Conservation (phyloP, 2,329 filamentous ascomycete genomes). For the Aspergillus udagawae region DNA sequence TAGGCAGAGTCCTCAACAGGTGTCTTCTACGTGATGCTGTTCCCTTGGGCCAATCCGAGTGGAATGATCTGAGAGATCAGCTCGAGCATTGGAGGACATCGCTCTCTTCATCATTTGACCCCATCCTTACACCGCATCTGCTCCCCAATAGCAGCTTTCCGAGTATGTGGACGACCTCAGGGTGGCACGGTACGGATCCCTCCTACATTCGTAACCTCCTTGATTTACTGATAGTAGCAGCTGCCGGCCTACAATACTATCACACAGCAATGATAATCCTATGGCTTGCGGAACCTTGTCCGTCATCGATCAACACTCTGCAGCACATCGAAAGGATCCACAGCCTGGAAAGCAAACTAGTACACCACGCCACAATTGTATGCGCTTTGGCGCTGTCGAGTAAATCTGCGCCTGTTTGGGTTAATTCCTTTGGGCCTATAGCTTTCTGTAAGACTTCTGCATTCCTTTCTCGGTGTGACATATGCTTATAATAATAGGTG, state of each 20-base stretch:
- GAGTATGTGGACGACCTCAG: conserved; percentile 38
- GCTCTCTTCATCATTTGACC: conserved; percentile 28
- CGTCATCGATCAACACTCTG: conserved; percentile 11
- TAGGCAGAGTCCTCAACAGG: conserved; percentile 44
- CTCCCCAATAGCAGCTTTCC: conserved; percentile 29
- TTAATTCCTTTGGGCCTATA: conserved; percentile 50
- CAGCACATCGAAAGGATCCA: conserved; percentile 8
- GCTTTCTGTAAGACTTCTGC: conserved; percentile 39
- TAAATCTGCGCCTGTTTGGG: conserved; percentile 41
- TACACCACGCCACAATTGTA: conserved; percentile 35
- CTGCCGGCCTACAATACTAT: conserved; percentile 43
- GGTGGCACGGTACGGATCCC: conserved; percentile 40
- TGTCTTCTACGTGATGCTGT: conserved; percentile 22
- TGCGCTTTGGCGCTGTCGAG: conserved; percentile 46
- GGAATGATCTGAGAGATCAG: conserved; percentile 14
- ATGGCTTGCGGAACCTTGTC: conserved; percentile 10
- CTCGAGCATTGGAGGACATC: conserved; percentile 28
- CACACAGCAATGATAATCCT: conserved; percentile 37
- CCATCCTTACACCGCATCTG: conserved; percentile 21
- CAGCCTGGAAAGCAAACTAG: conserved; percentile 21
- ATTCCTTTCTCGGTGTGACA: neutral
- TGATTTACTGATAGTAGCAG: conserved; percentile 20
- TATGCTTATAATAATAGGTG: conserved; percentile 8
- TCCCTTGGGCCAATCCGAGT: conserved; percentile 3
- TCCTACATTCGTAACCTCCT: neutral